Evolutionary conservation across 805 yeast species (phyloP), one percentile per base, ranked within the genome.

Genomic region (Candida methanosorbosa): DNA sequence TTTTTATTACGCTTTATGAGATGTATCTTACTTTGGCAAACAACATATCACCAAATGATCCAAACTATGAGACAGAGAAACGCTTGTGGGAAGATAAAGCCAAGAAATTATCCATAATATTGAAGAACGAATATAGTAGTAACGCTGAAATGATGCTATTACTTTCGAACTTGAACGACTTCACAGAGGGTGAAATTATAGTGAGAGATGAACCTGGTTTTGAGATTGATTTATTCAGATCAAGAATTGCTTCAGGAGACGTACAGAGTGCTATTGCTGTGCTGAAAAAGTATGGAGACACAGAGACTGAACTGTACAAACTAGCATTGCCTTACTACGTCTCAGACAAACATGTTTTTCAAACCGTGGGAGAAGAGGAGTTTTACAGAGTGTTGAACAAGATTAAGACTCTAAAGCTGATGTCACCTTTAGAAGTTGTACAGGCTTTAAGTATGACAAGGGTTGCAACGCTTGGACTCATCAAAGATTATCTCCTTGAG

Each of bases 1-100:
- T 90, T 29, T 63, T 83, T 36, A 74, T 83, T 3, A 85, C 97
- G 0, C 63, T 90, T 26, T 82, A 78, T 48, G 97, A 90, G 48
- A 66, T 85, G 64, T 92, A 90, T 46, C 58, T 88, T 26, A 66
- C 78, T 0, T 56, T 83, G 40, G 73, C 83, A 0, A 60, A 57
- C 15, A 53, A 50, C 11, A 52, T 57, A 2, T 26, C 30, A 2
- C 11, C 25, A 4, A 38, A 34, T 9, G 37, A 30, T 16, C 29
- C 37, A 5, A 61, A 61, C 16, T 54, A 54, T 2, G 49, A 46
- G 2, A 65, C 57, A n/a, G 57, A 55, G 11, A 57, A 58, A 34
- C 45, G 44, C 2, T 60, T 57, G 18, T 88, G 96, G 96, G 67
- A 67, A 30, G 38, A 44, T 0, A 85, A 83, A 41, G 95, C 96